Base-by-base conservation (phyloP, 2,329 filamentous ascomycete species). In the Westerdykella sp. region DNA sequence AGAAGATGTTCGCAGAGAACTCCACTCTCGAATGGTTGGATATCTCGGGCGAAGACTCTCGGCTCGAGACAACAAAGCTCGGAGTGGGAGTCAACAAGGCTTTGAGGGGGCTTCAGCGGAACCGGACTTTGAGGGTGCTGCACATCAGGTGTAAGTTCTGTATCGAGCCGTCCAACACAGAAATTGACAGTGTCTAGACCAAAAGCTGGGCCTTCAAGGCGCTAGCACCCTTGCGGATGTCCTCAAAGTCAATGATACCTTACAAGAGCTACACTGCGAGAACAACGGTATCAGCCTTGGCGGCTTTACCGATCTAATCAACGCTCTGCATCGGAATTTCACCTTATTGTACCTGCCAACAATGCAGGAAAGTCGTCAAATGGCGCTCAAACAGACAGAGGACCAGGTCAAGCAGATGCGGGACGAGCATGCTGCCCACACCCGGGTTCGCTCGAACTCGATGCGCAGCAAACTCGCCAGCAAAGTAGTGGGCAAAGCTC, bases 281-380 rank as follows among this genome's bases (percentile, higher is more conserved):
- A 80, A 84, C 60, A 87, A 87, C 56, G 79, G 81, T 42, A 84
- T 85, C 43, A 81, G 81, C 37, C 70, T 85, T n/a, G 79, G 83
- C 50, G 82, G 80, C 1, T 82, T 85, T 50, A 85, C 81, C 0
- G 80, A 82, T 40, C 68, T 85, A 6, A 79, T 87, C 39, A 83
- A 86, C 54, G 76, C 81, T 14, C 66, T 87, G n/a, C 75, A 82
- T 46, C 76, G 74, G 34, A 87, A 87, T 55, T 76, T 73, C 2
- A 78, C 76, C 0, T 62, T 87, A 1, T 60, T 84, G 12, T 76
- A 76, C 51, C 72, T 87, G 28, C 81, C 83, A 5, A 69, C 67
- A 9, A 83, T 86, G 78, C 72, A 76, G 30, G 73, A 77, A 48
- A 81, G 84, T 48, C 74, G 82, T 37, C 70, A 73, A 18, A 72